Base-by-base conservation (phyloP, 495 filamentous ascomycete species). In the Hapsidospora chrysogenum region DNA sequence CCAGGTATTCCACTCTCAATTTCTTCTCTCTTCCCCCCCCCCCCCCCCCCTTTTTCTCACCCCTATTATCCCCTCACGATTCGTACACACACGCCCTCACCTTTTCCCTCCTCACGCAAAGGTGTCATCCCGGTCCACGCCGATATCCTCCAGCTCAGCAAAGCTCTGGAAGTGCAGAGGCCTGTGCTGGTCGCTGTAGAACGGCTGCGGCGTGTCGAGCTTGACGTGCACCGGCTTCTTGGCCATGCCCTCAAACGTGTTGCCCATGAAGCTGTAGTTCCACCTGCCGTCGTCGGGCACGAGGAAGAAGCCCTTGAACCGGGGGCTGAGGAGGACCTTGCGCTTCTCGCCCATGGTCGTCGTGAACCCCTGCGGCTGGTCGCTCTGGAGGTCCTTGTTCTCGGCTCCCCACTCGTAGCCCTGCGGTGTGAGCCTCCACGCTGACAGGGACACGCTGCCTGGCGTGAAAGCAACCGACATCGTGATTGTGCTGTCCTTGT, bases 251-350 rank as follows among this genome's bases (percentile, higher is more conserved):
- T 74, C 74, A 51, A 95, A 99, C 11, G 72, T 72, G 39, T 77
- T 82, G 26, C 89, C 89, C 76, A 95, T 86, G 63, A 96, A 96
- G 53, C 80, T 89, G 56, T 92, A 99, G 57, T 99, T 99, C 92
- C 92, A 99, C 17, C 80, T 66, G 30, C 77, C 77, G 20, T 76
- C 77, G 41, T 96, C 92, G 10, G 92, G 92, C 11, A 94, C 84
- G 40, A 99, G 58, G 72, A 96, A 96, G 58, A 83, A 94, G 17
- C 92, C 92, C 46, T 80, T 72, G 45, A 94, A 87, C 54, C 80
- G 80, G 53, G 95, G 86, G 46, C 78, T 85, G 38, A 99, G 68
- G 30, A 96, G 61, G 30, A 99, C 56, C 60, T 96, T 89, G 40
- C 86, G 85, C 62, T 96, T 96, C 58, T 92, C 78, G 37, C 85